Conservation (phyloP, 352 stramenopile species). For the Phytophthora sp. region DNA sequence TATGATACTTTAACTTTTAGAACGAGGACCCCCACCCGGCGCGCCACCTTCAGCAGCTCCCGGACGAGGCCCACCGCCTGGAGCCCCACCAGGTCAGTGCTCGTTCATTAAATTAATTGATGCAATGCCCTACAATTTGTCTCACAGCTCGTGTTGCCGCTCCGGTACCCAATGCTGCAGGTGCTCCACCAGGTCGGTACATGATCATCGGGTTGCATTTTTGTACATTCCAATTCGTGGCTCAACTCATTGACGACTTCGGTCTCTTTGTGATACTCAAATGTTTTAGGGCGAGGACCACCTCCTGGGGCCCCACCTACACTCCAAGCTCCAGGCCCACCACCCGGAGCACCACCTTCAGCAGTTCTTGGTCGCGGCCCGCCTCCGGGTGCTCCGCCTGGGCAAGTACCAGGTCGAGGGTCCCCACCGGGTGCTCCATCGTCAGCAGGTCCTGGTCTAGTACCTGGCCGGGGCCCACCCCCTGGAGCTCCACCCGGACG, state of each 20-base stretch:
- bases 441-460: neutral
- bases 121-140: neutral
- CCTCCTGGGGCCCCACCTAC: constrained; percentile 17
- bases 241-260: neutral
- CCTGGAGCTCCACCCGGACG: constrained; percentile 26
- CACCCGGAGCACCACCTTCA: no score
- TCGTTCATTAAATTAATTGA: no score
- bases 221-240: neutral
- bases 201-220: neutral
- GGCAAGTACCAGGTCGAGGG: constrained; percentile 17
- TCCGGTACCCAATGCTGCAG: neutral
- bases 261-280: neutral
- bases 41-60: constrained; percentile 11
- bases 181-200: constrained; percentile 3
- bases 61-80: neutral
- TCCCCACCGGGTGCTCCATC: constrained; percentile 36
- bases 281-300: constrained; percentile 12
- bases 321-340: constrained; percentile 34
- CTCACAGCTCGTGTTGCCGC: neutral
- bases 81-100: neutral
- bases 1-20: neutral
- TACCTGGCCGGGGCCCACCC: no score
- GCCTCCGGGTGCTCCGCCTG: constrained; percentile 29
- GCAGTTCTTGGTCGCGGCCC: no score
- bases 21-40: constrained; percentile 25